Evolutionary conservation across 2,329 filamentous ascomycete genomes (phyloP).

Genomic region (Clarireedia homoeocarpa): DNA sequence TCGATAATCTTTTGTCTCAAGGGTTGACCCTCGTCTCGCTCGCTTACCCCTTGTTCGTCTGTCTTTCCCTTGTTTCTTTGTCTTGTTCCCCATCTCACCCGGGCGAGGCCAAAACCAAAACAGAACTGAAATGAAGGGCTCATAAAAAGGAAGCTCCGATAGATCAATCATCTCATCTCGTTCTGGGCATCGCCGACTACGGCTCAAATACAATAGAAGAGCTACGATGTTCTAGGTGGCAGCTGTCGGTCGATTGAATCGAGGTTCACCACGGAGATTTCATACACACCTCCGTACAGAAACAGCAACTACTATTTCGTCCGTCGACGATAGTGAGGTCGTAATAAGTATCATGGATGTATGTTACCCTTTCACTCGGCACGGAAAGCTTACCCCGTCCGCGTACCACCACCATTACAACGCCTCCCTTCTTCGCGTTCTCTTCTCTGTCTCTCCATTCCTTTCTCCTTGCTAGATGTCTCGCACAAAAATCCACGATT

Average conservation of each 20-base stretch:
- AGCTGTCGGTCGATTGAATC: too few species aligned
- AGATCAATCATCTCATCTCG: too few species aligned
- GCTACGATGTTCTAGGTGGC: too few species aligned
- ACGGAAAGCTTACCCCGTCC: background rate
- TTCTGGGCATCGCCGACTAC: too few species aligned
- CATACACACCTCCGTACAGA: background rate
- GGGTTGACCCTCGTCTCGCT: background rate
- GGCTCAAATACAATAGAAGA: too few species aligned
- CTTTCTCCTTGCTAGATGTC: background rate
- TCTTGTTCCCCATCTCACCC: too few species aligned
- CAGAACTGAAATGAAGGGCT: too few species aligned
- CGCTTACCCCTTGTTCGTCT: background rate
- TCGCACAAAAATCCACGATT: conserved; percentile 2
- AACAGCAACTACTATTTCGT: background rate
- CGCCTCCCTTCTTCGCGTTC: background rate
- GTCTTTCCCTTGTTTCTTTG: background rate
- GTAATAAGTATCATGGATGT: background rate
- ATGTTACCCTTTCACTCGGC: background rate
- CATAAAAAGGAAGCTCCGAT: too few species aligned
- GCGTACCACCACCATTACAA: conserved; percentile 1
- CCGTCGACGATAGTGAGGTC: background rate
- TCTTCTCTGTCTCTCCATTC: background rate
- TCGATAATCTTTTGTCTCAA: background rate
- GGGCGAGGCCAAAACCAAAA: too few species aligned
- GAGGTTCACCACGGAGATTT: too few species aligned